Evolutionary conservation across 129 eudicot species (phyloP).

Genomic region (Calendula officinalis): DNA sequence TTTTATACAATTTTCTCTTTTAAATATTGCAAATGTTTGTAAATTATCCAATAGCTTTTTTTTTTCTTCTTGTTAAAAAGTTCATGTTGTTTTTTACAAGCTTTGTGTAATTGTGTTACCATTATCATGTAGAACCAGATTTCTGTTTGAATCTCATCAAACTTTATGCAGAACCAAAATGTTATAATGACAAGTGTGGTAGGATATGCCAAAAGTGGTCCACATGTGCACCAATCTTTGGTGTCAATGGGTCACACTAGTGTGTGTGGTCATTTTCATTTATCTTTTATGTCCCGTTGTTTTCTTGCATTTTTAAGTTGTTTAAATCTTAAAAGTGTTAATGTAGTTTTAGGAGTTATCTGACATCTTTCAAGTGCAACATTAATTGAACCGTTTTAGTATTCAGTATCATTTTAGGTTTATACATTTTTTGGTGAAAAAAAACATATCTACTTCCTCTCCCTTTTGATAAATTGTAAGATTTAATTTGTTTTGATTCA

Average conservation of each 20-base stretch:
- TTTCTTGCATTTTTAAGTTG: not conserved
- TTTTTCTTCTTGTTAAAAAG: not conserved
- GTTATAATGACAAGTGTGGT: not conserved
- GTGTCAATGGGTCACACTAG: not conserved
- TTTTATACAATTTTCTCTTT: too few species aligned
- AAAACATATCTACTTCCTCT: not conserved
- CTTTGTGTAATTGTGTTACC: not conserved
- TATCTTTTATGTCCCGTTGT: not conserved
- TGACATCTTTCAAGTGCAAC: not conserved
- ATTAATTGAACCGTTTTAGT: not conserved
- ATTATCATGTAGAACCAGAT: not conserved
- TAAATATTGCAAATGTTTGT: too few species aligned
- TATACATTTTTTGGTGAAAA: not conserved
- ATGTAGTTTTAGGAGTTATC: not conserved
- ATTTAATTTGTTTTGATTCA: too few species aligned
- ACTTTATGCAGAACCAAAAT: slow-evolving; percentile 3
- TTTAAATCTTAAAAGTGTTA: not conserved
- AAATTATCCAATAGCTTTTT: not conserved
- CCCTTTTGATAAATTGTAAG: too few species aligned
- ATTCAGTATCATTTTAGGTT: not conserved
- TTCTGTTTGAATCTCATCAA: not conserved
- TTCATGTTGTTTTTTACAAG: not conserved
- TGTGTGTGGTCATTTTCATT: not conserved
- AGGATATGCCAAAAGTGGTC: slow-evolving; percentile 27
- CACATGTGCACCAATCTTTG: slow-evolving; percentile 9